Evolutionary conservation across 331 rosid genomes (phyloP).

Genomic region (Ulmus americana): DNA sequence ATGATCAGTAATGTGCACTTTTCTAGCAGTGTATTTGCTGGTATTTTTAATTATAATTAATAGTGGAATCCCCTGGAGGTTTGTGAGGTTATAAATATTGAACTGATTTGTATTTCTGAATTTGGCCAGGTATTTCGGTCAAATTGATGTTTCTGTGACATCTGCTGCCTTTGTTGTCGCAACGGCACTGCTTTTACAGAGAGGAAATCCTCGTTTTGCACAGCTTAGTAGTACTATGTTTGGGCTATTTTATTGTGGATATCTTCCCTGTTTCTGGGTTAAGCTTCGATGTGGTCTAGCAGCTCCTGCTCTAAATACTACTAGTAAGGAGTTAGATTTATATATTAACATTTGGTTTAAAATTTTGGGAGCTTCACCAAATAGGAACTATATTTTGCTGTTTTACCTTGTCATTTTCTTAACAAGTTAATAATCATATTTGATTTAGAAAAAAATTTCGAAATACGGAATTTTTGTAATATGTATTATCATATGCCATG

Average conservation of each 20-base stretch:
- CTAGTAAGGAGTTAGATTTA: constrained; percentile 36
- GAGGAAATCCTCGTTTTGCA: constrained; percentile 79
- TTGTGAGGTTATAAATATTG: constrained; percentile 12
- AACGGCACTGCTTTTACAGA: constrained; percentile 62
- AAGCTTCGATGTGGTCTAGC: constrained; percentile 88
- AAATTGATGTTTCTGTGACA: constrained; percentile 69
- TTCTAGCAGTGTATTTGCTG: not conserved
- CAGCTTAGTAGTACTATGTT: constrained; percentile 81
- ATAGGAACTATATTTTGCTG: not conserved
- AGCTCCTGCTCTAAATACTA: constrained; percentile 72
- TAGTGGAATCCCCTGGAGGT: constrained; percentile 4
- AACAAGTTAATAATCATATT: not conserved
- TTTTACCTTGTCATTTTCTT: not conserved
- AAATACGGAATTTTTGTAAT: not conserved
- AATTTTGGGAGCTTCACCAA: not conserved
- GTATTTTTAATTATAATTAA: not conserved
- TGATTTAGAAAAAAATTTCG: not conserved
- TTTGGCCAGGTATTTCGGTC: constrained; percentile 63
- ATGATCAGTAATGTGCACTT: constrained; percentile 30
- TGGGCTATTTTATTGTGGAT: constrained; percentile 81
- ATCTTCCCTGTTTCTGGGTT: constrained; percentile 91
- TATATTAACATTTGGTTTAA: not conserved
- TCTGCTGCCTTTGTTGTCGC: constrained; percentile 79
- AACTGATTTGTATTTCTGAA: constrained; percentile 31
- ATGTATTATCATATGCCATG: not conserved